A percentile compares a stretch with the other conserved stretches of the same genome.
Evolutionary conservation across 768 basidiomycete species (phyloP).

Genomic region (Hydnomerulius pinastri): DNA sequence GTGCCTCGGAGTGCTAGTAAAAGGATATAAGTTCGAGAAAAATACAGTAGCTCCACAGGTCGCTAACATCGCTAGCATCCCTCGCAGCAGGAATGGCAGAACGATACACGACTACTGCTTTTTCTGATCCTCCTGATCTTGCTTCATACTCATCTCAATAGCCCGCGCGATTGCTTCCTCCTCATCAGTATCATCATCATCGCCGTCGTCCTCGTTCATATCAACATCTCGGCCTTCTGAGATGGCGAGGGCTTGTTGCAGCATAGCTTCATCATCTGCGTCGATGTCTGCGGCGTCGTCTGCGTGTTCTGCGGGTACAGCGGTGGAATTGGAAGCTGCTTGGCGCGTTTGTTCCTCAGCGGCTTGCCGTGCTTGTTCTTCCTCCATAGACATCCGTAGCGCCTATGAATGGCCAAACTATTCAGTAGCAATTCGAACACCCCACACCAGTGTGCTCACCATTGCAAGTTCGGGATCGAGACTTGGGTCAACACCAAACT

Average conservation of each 20-base stretch:
- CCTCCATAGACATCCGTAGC: slow-evolving; percentile 95
- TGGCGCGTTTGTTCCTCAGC: slow-evolving; percentile 42
- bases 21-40: slow-evolving; percentile 3
- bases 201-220: slow-evolving; percentile 49
- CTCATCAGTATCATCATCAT: slow-evolving; percentile 72
- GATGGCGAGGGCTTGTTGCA: slow-evolving; percentile 77
- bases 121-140: slow-evolving; percentile 48
- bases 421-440: background rate
- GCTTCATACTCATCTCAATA: slow-evolving; percentile 92
- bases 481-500: slow-evolving; percentile 93
- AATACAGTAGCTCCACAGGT: slow-evolving; percentile 2
- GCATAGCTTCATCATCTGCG: slow-evolving; percentile 75
- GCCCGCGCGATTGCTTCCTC: slow-evolving; percentile 90
- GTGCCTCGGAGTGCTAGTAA: too few species aligned
- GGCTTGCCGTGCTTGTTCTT: slow-evolving; percentile 79
- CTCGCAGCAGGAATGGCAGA: too few species aligned
- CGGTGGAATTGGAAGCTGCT: slow-evolving; percentile 22
- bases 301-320: slow-evolving; percentile 21
- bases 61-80: background rate
- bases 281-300: slow-evolving; percentile 48
- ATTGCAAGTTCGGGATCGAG: slow-evolving; percentile 96
- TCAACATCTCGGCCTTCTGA: slow-evolving; percentile 60
- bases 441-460: slow-evolving; percentile 48
- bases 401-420: slow-evolving; percentile 54
- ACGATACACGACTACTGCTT: slow-evolving; percentile 23